These are phyloP conservation scores for Fusarium incarnatum DNA, from an alignment of 2,329 filamentous ascomycete genomes.

Conservation along the genomic window DNA sequence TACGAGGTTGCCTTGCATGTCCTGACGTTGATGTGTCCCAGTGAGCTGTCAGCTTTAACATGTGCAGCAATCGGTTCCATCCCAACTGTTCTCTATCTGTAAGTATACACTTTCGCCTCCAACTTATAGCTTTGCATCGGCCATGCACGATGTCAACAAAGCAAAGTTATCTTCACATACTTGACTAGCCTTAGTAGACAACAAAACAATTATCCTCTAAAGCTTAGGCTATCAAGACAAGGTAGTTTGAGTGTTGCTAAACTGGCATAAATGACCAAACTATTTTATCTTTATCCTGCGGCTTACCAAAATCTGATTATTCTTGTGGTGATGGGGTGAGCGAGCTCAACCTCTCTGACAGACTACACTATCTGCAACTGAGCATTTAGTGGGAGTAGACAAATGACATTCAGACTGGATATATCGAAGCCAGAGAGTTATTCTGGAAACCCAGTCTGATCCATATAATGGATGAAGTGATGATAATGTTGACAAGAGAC, in stretches of 20 bases:
- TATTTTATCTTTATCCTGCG: neutral
- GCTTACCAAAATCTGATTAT: neutral
- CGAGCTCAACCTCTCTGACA: neutral
- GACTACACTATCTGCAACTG: neutral
- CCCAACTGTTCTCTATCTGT: neutral
- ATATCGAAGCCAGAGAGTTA: neutral
- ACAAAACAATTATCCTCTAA: too few species aligned
- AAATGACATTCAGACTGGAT: neutral
- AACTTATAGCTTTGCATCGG: neutral
- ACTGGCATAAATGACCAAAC: neutral
- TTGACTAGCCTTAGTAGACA: neutral
- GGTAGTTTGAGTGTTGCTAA: neutral
- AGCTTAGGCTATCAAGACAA: too few species aligned
- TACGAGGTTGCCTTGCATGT: conserved; percentile 25
- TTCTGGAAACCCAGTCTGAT: neutral
- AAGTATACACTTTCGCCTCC: neutral
- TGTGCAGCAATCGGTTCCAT: neutral
- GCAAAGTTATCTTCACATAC: neutral
- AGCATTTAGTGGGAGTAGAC: neutral
- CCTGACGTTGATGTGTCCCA: neutral
- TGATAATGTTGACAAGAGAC: neutral
- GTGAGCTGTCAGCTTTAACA: neutral
- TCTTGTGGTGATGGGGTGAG: neutral
- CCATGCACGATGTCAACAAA: neutral
- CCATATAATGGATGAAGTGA: neutral